Base-by-base conservation (phyloP, 73 alveolate genomes). In the Effrenium voratum region DNA sequence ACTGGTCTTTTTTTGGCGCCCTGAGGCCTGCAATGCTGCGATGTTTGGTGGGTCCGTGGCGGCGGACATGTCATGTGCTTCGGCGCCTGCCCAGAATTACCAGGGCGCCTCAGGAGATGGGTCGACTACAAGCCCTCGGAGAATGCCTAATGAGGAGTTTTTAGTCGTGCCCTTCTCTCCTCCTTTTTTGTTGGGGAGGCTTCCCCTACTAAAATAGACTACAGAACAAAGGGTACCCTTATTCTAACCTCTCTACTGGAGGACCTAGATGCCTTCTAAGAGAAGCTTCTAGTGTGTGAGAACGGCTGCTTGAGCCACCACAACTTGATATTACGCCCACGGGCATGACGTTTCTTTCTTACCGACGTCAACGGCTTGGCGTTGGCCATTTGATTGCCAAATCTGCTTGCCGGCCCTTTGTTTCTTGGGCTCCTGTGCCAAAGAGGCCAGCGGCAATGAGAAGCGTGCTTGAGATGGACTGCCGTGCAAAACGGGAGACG, bases 51-150 rank as follows among this genome's bases (percentile, higher is more conserved):
- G 96, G 60, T 88, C 16, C 86, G 96, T 63, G 96, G 63, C 13
- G 96, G 96, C 4, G 96, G 96, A 1, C 96, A 88, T 41, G 96
- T 88, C 44, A 88, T 88, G 96, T 88, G 96, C 46, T 88, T 88
- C 57, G 96, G 96, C 73, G 96, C 96, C 3, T 10, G 73, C 55
- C 73, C 73, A n/a, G 46, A 68, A 30, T 43, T 88, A 40, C 86
- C 96, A 8, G 10, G 86, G 45, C 96, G 96, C 40, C 26, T 88
- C 30, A 47, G 96, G 38, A 88, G 66, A 52, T 88, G 96, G 96
- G 86, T 76, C 13, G 86, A 88, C 43, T 49, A 72, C 72, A 81
- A 81, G 47, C 50, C 72, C 41, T 24, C 79, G 30, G 41, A 24
- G 13, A 15, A 46, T 46, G 73, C 26, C 26, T 47, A 47, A 47